Evolutionary conservation across 2,329 filamentous ascomycete species (phyloP).

Genomic region (Venturiaceae sp.): DNA sequence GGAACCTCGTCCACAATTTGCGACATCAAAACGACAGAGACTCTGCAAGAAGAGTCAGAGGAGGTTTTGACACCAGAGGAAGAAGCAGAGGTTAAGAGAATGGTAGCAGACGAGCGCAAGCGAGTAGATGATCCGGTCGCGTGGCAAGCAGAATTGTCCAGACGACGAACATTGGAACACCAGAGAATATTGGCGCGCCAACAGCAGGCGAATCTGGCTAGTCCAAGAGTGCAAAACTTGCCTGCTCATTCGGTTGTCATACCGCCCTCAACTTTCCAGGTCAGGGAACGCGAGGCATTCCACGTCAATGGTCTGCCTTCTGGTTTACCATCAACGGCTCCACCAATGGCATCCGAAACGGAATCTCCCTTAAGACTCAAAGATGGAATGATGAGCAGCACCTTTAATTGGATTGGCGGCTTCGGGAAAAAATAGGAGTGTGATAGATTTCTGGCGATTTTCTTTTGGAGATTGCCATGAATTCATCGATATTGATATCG

Average conservation of each 20-base stretch:
- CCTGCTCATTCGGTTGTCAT: too few species aligned
- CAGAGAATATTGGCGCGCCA: too few species aligned
- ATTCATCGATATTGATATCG: too few species aligned
- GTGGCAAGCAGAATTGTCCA: not conserved
- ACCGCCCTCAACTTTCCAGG: not conserved
- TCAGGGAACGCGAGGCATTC: not conserved
- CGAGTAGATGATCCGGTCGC: not conserved
- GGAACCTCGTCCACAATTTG: not conserved
- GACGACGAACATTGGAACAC: too few species aligned
- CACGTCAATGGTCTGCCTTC: not conserved
- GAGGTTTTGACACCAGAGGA: not conserved
- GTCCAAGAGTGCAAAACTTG: not conserved
- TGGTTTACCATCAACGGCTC: not conserved
- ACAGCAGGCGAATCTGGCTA: too few species aligned
- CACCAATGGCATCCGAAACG: too few species aligned
- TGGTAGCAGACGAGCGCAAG: not conserved
- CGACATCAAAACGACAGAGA: not conserved
- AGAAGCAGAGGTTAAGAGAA: not conserved
- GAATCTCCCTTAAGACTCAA: too few species aligned
- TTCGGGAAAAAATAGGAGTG: not conserved
- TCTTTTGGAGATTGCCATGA: too few species aligned
- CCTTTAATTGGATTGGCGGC: not conserved
- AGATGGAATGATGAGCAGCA: not conserved
- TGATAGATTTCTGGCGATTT: too few species aligned
- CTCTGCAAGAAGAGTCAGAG: not conserved